Percentiles rank a stretch among this genome's conserved stretches.
phyloP scores from a whole-genome alignment of 2,329 filamentous ascomycete species.

The Colletotrichum sojae region DNA sequence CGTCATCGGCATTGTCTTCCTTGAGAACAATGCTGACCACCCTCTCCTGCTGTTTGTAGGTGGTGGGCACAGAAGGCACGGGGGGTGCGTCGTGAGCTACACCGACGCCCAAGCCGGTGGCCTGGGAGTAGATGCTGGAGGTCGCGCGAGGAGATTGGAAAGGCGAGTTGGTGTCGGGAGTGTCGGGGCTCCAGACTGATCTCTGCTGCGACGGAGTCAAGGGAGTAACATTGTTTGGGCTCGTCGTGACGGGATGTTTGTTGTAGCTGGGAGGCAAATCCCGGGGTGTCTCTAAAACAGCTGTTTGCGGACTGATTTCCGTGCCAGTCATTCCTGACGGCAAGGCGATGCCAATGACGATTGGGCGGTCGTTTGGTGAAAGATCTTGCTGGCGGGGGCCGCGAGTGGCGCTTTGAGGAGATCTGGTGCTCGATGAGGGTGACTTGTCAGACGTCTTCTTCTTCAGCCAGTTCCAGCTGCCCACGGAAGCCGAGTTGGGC shows the following conservation, averaged over 20 bases:
- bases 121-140: conserved; percentile 75
- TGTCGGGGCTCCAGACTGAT: conserved; percentile 75
- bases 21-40: conserved; percentile 41
- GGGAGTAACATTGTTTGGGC: conserved; percentile 44
- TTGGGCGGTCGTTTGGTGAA: conserved; percentile 79
- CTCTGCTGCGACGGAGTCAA: conserved; percentile 54
- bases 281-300: conserved; percentile 56
- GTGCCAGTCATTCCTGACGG: conserved; percentile 61
- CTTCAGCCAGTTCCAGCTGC: conserved; percentile 71
- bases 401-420: conserved; percentile 45
- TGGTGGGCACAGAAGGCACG: conserved; percentile 69
- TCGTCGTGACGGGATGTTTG: conserved; percentile 29
- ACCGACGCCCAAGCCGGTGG: conserved; percentile 55
- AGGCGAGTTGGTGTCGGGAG: conserved; percentile 64
- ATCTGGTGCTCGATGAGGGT: conserved; percentile 17
- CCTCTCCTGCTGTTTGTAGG: conserved; percentile 55
- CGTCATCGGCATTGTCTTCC: conserved; percentile 64
- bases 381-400: conserved; percentile 60
- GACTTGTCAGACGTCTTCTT: conserved; percentile 54
- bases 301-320: conserved; percentile 65
- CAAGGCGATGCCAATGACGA: conserved; percentile 79
- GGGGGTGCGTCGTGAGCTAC: conserved; percentile 65
- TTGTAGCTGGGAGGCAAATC: conserved; percentile 45
- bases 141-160: conserved; percentile 59
- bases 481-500: conserved; percentile 67